Base-by-base conservation (phyloP, 1,139 yeast genomes). In the Saccharomycopsis hybrid region DNA sequence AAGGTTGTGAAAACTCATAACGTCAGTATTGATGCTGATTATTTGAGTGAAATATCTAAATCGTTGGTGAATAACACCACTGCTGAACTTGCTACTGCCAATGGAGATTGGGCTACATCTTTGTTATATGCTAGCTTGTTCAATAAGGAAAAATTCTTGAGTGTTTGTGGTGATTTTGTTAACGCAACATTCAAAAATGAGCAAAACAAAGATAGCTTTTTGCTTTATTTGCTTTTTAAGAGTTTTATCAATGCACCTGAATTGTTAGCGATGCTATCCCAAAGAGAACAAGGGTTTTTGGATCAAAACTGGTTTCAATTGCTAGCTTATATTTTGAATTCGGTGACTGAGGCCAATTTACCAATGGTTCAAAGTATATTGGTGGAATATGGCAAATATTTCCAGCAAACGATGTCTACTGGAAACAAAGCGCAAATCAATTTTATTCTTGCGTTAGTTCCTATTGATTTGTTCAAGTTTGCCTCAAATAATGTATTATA, bases 401-500 rank as follows among this genome's bases (percentile, higher is more conserved):
- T 52, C 41, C 46, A 39, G 33, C 41, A 32, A 25, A 5, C 29
- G 5, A n/a, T 28, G 9, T 28, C 27, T 25, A 7, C 7, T 13
- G 47, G 41, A 27, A 46, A 46, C 32, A 47, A 32, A 29, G 35
- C 49, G 35, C 52, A 46, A 39, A 50, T 52, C 11, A 42, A 40
- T 32, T 50, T 38, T 30, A 52, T 52, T 36, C 47, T 52, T 24
- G 53, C 55, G 3, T 43, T 47, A 36, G 38, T 43, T 42, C 55
- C 53, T 5, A 43, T 40, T n/a, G 53, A 52, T 37, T 33, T 44
- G 18, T 25, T 52, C 35, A 44, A 46, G 32, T 52, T 52, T 29
- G 24, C 28, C 13, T 39, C 46, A 5, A 46, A 45, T 36, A 45
- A 47, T 38, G 43, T 52, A 33, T 11, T 43, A n/a, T 47, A 47